Evolutionary conservation across 108 stramenopile species (phyloP), one percentile per base, ranked within the genome.

Genomic region (Bacterosira constricta): DNA sequence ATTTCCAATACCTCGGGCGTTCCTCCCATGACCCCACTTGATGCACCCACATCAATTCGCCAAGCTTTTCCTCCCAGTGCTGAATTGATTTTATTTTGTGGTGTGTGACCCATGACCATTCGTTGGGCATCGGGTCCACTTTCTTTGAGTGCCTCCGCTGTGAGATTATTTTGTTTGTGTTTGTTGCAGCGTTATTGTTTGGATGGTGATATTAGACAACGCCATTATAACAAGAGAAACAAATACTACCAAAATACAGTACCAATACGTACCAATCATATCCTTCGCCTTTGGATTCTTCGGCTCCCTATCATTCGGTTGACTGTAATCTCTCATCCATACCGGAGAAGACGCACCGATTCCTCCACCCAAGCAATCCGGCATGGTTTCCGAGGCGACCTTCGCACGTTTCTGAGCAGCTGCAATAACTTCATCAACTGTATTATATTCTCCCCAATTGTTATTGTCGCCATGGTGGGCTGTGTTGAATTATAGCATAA

Each of bases 71-170:
- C 86, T 3, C 77, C 53, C 27, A 88, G 69, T 2, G 81, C 88
- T 6, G 82, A 77, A 80, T 93, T 93, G 52, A 90, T 89, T 58
- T 60, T 37, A 17, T 58, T 29, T 79, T 93, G 92, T 1, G 87
- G 83, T 15, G 90, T 93, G 67, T 93, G 92, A 1, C 92, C 92
- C 85, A 93, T 89, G 27, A 89, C 87, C 85, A 92, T 90, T 25
- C 91, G 67, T 37, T 85, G 81, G 2, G 79, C 78, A 38, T 81
- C 69, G 1, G 39, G 10, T 20, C 79, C 73, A 23, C 62, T 30
- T 46, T 55, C 56, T 50, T 47, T 52, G 39, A 79, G 35, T 38
- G 64, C 49, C 80, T 52, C 73, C 34, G 17, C 54, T 64, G 53
- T 12, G 38, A 0, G 34, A 2, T 5, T 45, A 7, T 4, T 12